Evolutionary conservation across 1,139 yeast species (phyloP).

Genomic region (Saccharomyces pastorianus): DNA sequence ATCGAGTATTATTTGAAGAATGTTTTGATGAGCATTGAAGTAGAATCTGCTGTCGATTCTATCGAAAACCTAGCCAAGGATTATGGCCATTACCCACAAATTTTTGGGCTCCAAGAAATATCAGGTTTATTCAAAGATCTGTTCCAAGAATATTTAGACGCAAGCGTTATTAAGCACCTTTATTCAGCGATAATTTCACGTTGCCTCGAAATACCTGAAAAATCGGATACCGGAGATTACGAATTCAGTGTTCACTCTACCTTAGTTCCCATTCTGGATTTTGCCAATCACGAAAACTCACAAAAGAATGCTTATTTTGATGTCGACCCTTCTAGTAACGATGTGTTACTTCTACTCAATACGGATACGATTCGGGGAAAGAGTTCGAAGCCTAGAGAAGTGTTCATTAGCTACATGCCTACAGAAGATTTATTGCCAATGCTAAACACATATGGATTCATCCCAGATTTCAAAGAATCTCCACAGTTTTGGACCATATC

Average conservation of each 20-base stretch:
- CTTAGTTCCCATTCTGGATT: slow-evolving; percentile 59
- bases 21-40: slow-evolving; percentile 18
- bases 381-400: slow-evolving; percentile 24
- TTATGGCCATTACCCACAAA: slow-evolving; percentile 11
- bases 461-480: slow-evolving; percentile 16
- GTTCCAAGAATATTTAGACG: not conserved
- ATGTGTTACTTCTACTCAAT: slow-evolving; percentile 37
- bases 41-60: slow-evolving; percentile 15
- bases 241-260: slow-evolving; percentile 45
- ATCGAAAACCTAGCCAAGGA: not conserved
- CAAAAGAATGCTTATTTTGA: slow-evolving; percentile 51
- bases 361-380: slow-evolving; percentile 1
- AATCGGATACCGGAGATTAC: slow-evolving; percentile 19
- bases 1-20: slow-evolving; percentile 17
- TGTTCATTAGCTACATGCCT: slow-evolving; percentile 45
- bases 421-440: slow-evolving; percentile 42
- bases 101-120: not conserved
- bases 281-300: slow-evolving; percentile 49
- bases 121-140: slow-evolving; percentile 10
- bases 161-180: slow-evolving; percentile 31
- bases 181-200: slow-evolving; percentile 49
- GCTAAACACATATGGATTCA: slow-evolving; percentile 49
- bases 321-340: slow-evolving; percentile 42
- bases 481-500: slow-evolving; percentile 16
- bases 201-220: slow-evolving; percentile 53